A percentile compares a stretch with the other conserved stretches of the same genome.
phyloP scores from a whole-genome alignment of 371 early-diverging fungal genomes.

The Zychaea mexicana region DNA sequence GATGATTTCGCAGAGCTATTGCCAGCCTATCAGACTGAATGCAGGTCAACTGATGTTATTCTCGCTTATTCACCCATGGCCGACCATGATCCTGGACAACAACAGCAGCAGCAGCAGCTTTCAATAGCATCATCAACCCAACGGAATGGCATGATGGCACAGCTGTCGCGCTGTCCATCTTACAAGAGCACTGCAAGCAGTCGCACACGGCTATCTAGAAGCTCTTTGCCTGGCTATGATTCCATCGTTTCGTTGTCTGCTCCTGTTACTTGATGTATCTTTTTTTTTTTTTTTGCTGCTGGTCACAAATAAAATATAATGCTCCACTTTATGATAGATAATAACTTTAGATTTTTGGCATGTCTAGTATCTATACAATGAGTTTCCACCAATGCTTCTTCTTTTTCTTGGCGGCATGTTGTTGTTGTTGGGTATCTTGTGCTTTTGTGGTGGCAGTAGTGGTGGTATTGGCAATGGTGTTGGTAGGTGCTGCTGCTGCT shows the following conservation, averaged over 20 bases:
- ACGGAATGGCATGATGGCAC: not conserved
- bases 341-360: no score
- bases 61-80: not conserved
- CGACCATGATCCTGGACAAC: no score
- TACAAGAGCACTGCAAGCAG: conserved; percentile 11
- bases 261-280: not conserved
- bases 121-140: not conserved
- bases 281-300: no score
- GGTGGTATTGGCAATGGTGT: no score
- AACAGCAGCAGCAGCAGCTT: no score
- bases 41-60: conserved; percentile 3
- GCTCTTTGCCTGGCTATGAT: conserved; percentile 11
- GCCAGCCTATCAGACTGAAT: conserved; percentile 21
- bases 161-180: conserved; percentile 9
- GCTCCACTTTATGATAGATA: no score
- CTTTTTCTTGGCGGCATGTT: not conserved
- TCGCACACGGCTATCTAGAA: conserved; percentile 1
- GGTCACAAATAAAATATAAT: no score
- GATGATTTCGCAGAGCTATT: conserved; percentile 11
- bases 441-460: not conserved
- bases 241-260: not conserved
- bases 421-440: not conserved
- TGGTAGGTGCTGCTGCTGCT: no score
- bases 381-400: not conserved
- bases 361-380: no score